These are phyloP conservation scores for Penicillium canariense DNA, from an alignment of 495 filamentous ascomycete genomes.

Conservation along the genomic window DNA sequence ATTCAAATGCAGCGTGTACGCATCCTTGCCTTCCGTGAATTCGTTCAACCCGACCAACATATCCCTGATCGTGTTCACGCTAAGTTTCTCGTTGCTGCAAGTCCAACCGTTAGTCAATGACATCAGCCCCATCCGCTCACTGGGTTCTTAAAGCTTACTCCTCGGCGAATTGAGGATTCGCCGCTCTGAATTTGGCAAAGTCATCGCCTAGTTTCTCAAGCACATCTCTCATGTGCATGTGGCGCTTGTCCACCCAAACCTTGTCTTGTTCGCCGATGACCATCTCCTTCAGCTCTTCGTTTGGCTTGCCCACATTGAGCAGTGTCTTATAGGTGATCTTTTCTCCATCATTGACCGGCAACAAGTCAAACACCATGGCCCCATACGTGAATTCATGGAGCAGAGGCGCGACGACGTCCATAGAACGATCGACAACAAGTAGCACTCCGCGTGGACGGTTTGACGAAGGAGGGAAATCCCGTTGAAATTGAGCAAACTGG, in stretches of 20 bases:
- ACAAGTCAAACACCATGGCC: slow-evolving; percentile 91
- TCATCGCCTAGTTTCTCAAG: slow-evolving; percentile 90
- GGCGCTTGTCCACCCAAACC: slow-evolving; percentile 90
- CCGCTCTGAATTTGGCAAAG: slow-evolving; percentile 84
- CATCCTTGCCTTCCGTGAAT: slow-evolving; percentile 91
- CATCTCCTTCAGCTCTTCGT: slow-evolving; percentile 81
- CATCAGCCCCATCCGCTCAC: neutral
- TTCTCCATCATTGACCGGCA: slow-evolving; percentile 82
- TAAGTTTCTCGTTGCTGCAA: slow-evolving; percentile 57
- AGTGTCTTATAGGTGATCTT: slow-evolving; percentile 81
- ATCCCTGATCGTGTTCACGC: slow-evolving; percentile 88
- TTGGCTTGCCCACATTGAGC: slow-evolving; percentile 64
- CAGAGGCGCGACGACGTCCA: slow-evolving; percentile 84
- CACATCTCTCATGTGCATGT: slow-evolving; percentile 97
- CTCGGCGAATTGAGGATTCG: slow-evolving; percentile 92
- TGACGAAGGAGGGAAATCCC: slow-evolving; percentile 78
- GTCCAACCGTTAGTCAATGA: slow-evolving; percentile 1
- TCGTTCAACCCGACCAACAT: slow-evolving; percentile 95
- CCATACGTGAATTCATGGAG: slow-evolving; percentile 98
- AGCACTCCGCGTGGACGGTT: slow-evolving; percentile 79
- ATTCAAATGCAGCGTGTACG: slow-evolving; percentile 88
- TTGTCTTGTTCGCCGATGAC: slow-evolving; percentile 85
- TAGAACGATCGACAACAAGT: slow-evolving; percentile 83
- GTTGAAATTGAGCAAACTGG: slow-evolving; percentile 74
- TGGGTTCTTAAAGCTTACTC: slow-evolving; percentile 37